Percentiles rank a stretch among this genome's conserved stretches.
Conservation (phyloP, 2,329 filamentous ascomycete species). For the Colletotrichum chrysophilum region DNA sequence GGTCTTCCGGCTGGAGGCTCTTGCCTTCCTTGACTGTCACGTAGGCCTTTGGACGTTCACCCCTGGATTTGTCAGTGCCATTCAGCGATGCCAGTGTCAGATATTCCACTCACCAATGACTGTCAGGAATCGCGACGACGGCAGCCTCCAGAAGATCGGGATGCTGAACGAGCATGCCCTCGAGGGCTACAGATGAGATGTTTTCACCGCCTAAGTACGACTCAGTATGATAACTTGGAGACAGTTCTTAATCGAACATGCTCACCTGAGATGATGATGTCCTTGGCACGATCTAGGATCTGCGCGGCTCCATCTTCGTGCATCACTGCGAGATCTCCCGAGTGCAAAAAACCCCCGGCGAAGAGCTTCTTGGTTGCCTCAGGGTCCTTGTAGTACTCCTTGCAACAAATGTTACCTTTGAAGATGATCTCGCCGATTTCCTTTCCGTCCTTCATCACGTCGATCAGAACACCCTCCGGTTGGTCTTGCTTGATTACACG, state of each 20-base stretch:
- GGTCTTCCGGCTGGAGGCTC: slow-evolving; percentile 64
- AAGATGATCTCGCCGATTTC: slow-evolving; percentile 89
- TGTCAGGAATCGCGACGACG: slow-evolving; percentile 85
- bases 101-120: slow-evolving; percentile 67
- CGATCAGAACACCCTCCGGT: slow-evolving; percentile 67
- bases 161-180: slow-evolving; percentile 87
- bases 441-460: slow-evolving; percentile 72
- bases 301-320: slow-evolving; percentile 84
- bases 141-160: slow-evolving; percentile 90
- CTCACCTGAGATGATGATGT: slow-evolving; percentile 93
- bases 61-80: slow-evolving; percentile 35
- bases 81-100: neutral
- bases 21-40: slow-evolving; percentile 79
- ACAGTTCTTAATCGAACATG: slow-evolving; percentile 24
- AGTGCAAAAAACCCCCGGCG: slow-evolving; percentile 84
- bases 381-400: slow-evolving; percentile 89
- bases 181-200: slow-evolving; percentile 91
- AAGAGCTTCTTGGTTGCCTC: slow-evolving; percentile 89
- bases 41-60: slow-evolving; percentile 94
- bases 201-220: slow-evolving; percentile 80
- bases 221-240: neutral
- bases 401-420: slow-evolving; percentile 87
- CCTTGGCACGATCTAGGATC: slow-evolving; percentile 92
- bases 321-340: slow-evolving; percentile 92
- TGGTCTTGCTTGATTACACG: slow-evolving; percentile 83